Base-by-base conservation (phyloP, 2,329 filamentous ascomycete genomes). In the Beauveria brongniartii region DNA sequence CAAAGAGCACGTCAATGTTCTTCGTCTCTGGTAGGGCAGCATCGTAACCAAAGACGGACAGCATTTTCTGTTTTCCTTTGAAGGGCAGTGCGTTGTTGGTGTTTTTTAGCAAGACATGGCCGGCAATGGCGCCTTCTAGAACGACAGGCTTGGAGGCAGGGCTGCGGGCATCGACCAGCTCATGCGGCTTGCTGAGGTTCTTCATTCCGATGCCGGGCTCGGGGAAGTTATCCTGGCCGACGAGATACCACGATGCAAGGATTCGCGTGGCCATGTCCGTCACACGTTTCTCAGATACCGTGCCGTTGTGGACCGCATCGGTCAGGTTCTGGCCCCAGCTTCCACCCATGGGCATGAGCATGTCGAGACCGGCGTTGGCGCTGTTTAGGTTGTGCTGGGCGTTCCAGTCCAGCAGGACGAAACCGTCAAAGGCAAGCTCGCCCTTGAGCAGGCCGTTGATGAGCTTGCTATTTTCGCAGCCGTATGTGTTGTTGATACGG, bases 31-130 rank as follows among this genome's bases (percentile, higher is more conserved):
- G 68, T 0, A 77, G 67, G 0, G 76, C 76, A 4, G 91, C 91
- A 82, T 90, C 76, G 78, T 85, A 77, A 66, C 88, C 74, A 76
- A 85, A 79, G 68, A 87, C 72, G 67, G 83, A 80, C 76, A 88
- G 64, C 71, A 82, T 78, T 58, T 75, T 73, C 6, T 77, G 85
- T 61, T 78, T 77, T 59, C 79, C 81, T 56, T 68, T 71, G 41
- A 93, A 78, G 0, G 90, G 90, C 7, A 93, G 75, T 0, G 80
- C 76, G 8, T 78, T 78, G 51, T 80, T 78, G 3, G 75, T 75
- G 71, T 95, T 94, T 77, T 95, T 95, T 58, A 95, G 77, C 0
- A 95, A 78, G 28, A 92, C 88, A 55, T 88, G 90, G 5, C 84
- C 82, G 8, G 82, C 77, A n/a, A 83, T 76, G 0, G 83, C 83